Evolutionary conservation across 257 asterid species (phyloP).

Genomic region (Asclepias syriaca): DNA sequence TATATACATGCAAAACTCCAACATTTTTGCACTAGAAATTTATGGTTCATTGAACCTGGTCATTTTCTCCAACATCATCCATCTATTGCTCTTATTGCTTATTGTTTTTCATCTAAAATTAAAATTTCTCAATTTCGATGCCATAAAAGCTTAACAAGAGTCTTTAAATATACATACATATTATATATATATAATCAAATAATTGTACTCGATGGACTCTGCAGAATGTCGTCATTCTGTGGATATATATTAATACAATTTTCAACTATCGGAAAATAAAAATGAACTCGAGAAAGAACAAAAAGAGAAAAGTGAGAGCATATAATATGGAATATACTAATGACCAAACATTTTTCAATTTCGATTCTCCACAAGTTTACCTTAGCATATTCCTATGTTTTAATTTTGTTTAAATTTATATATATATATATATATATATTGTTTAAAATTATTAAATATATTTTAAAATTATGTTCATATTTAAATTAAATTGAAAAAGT

Average conservation of each 20-base stretch:
- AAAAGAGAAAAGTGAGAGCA: neutral
- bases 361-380: neutral
- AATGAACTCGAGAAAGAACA: too few species aligned
- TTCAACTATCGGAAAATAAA: too few species aligned
- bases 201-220: neutral
- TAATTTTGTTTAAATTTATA: neutral
- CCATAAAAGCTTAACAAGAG: too few species aligned
- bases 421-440: neutral
- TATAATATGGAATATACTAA: neutral
- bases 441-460: too few species aligned
- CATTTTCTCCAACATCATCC: neutral
- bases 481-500: too few species aligned
- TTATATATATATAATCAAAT: too few species aligned
- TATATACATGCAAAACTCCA: too few species aligned
- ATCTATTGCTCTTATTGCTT: neutral
- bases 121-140: too few species aligned
- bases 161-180: too few species aligned
- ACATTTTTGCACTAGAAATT: neutral
- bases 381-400: conserved; percentile 1
- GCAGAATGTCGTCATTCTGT: neutral
- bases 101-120: neutral
- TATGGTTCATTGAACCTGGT: neutral
- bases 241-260: too few species aligned
- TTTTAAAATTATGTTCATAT: too few species aligned
- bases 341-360: neutral